Base-by-base conservation (phyloP, 2,329 filamentous ascomycete species). In the Nannizzia gypsea region DNA sequence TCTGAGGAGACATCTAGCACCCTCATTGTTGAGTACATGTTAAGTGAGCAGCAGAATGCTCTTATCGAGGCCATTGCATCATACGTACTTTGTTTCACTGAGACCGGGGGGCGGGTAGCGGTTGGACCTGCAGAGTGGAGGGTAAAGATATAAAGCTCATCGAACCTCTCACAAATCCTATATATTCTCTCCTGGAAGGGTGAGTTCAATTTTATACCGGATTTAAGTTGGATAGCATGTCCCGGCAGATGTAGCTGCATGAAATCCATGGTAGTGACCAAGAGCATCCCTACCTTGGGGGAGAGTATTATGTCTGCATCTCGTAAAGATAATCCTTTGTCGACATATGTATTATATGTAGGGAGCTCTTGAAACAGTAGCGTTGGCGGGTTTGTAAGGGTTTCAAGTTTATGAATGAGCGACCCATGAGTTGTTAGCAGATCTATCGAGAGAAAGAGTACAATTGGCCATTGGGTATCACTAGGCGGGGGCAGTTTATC, bases 211-310 rank as follows among this genome's bases (percentile, higher is more conserved):
- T 60, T 63, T 22, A 57, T 52, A 11, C 20, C 58, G 1, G 59
- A 61, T 17, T 40, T 20, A 3, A 2, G 60, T 55, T 20, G 15
- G 44, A n/a, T 13, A 42, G 13, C 66, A 58, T 83, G 79, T 0
- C 85, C 84, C 0, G 89, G 88, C 0, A 90, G 76, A 2, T 86
- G 77, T 55, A 79, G 82, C 67, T 96, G 91, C 48, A 85, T 86
- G 26, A 87, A 78, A 64, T 86, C 83, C 62, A 91, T 82, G 3
- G 91, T 74, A 0, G 82, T 88, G 0, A 88, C 88, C 20, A 88
- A 68, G 0, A 95, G 71, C 2, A 95, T 74, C 0, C 88, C 90
- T 0, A 81, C 83, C 0, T 76, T 78, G 0, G 88, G 83, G 0
- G 88, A 88, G 3, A 91, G 66, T 0, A 87, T 81, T 2, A 96